phyloP scores from a whole-genome alignment of 306 rosid species.

The Hippophae rhamnoides region DNA sequence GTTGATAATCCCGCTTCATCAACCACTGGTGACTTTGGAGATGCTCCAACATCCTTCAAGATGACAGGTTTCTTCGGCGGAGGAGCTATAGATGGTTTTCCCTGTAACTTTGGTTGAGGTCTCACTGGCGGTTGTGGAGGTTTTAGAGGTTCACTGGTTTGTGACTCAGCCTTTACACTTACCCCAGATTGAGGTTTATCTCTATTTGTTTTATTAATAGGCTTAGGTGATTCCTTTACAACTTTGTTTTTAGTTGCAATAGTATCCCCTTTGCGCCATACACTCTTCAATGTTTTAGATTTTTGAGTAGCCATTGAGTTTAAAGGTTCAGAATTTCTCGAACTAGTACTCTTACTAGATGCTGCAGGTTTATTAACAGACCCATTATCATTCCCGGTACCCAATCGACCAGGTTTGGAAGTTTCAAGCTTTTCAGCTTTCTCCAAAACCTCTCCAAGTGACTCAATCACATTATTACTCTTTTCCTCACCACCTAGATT shows the following conservation, averaged over 20 bases:
- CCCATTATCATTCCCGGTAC: conserved; percentile 34
- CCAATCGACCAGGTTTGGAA: conserved; percentile 21
- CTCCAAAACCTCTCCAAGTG: conserved; percentile 92
- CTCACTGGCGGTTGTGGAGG: conserved; percentile 39
- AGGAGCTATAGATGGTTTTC: conserved; percentile 58
- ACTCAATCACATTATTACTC: conserved; percentile 70
- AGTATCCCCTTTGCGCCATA: conserved; percentile 93
- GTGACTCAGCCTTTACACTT: conserved; percentile 30
- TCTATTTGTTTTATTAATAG: conserved; percentile 25
- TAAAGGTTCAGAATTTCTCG: conserved; percentile 19
- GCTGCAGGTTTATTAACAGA: conserved; percentile 35
- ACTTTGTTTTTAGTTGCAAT: conserved; percentile 52
- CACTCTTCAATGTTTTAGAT: conserved; percentile 73
- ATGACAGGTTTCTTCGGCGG: conserved; percentile 62
- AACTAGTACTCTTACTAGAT: conserved; percentile 24
- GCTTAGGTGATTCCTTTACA: conserved; percentile 46
- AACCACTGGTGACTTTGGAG: conserved; percentile 15
- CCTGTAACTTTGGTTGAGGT: conserved; percentile 61
- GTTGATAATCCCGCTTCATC: conserved; percentile 23
- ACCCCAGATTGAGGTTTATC: conserved; percentile 30
- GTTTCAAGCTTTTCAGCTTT: conserved; percentile 76
- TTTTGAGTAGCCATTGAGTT: conserved; percentile 23
- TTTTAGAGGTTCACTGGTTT: conserved; percentile 29
- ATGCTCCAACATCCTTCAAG: conserved; percentile 75
- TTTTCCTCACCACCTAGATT: conserved; percentile 37